These are phyloP conservation scores for Lactarius quietus DNA, from an alignment of 768 basidiomycete species.

Conservation along the genomic window DNA sequence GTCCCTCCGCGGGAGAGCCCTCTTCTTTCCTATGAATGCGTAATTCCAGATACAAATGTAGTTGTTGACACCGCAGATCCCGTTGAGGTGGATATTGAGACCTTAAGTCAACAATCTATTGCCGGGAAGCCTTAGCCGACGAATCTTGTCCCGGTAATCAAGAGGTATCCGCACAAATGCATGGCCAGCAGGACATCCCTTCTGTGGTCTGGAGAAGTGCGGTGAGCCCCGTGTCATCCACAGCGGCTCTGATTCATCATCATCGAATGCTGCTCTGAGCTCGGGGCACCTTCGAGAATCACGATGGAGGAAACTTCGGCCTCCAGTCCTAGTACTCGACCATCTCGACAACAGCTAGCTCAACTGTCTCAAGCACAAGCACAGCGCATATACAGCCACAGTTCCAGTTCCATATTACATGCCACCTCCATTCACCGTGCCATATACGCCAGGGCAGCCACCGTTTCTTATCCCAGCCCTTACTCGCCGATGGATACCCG, in stretches of 20 bases:
- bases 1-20: constrained; percentile 7
- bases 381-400: constrained; percentile 28
- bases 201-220: constrained; percentile 10
- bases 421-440: constrained; percentile 36
- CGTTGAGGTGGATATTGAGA: background rate
- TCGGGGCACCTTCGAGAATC: background rate
- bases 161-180: background rate
- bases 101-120: background rate
- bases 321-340: constrained; percentile 10
- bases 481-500: constrained; percentile 30
- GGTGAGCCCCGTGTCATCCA: constrained; percentile 6
- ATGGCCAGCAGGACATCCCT: constrained; percentile 2
- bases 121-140: background rate
- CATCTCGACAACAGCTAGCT: background rate
- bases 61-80: background rate
- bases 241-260: constrained; percentile 12
- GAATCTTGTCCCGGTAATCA: background rate
- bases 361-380: constrained; percentile 22
- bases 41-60: background rate
- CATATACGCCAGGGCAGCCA: constrained; percentile 27
- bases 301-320: background rate
- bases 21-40: constrained; percentile 9
- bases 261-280: constrained; percentile 11
- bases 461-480: constrained; percentile 26
- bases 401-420: constrained; percentile 37